Conservation (phyloP, 495 filamentous ascomycete species). For the Aspergillus mulundensis region DNA sequence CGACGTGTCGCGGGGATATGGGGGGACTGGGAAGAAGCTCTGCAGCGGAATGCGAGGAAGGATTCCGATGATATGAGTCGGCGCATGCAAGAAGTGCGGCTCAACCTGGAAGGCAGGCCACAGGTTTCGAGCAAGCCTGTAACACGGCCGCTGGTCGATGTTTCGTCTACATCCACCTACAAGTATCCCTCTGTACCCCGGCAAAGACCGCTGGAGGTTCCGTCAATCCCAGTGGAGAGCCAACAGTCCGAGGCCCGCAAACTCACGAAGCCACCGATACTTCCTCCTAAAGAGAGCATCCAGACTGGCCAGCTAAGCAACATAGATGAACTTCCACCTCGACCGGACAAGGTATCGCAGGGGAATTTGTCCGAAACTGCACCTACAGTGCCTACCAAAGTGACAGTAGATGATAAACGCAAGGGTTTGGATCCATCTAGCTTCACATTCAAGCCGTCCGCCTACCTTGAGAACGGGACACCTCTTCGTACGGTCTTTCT, state of each 20-base stretch:
- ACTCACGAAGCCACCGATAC: constrained; percentile 40
- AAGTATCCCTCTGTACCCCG: constrained; percentile 54
- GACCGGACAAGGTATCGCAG: constrained; percentile 28
- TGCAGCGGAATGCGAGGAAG: constrained; percentile 26
- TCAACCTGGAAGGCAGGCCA: constrained; percentile 30
- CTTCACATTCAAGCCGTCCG: constrained; percentile 78
- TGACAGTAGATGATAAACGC: constrained; percentile 21
- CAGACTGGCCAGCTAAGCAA: constrained; percentile 18
- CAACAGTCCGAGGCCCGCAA: constrained; percentile 21
- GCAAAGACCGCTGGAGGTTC: constrained; percentile 30
- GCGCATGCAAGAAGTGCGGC: constrained; percentile 43
- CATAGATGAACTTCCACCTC: constrained; percentile 28
- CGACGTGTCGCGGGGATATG: constrained; percentile 60
- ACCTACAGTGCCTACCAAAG: constrained; percentile 26
- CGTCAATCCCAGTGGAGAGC: constrained; percentile 15
- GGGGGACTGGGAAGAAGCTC: constrained; percentile 53
- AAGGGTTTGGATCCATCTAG: constrained; percentile 44
- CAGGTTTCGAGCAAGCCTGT: constrained; percentile 10
- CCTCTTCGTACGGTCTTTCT: constrained; percentile 86
- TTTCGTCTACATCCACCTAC: constrained; percentile 28
- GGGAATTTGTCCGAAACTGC: constrained; percentile 5
- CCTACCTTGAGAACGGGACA: constrained; percentile 82
- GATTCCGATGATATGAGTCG: constrained; percentile 39
- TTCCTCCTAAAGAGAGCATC: constrained; percentile 46
- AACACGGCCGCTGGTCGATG: constrained; percentile 13